Evolutionary conservation across 78 protist species (phyloP).

Genomic region (Polysphondylium violaceum): DNA sequence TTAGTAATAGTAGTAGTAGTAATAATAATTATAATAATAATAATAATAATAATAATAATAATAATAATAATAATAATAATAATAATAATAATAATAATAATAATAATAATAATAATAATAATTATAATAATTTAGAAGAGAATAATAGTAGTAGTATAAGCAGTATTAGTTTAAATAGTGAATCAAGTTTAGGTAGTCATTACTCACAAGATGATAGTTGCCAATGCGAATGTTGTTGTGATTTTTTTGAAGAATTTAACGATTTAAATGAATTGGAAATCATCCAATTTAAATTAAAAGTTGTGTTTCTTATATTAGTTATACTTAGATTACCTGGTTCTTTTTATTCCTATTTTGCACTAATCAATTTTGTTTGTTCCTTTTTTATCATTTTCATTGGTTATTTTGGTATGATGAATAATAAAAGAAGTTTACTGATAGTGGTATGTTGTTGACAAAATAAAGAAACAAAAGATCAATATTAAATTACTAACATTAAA

Average conservation of each 20-base stretch:
- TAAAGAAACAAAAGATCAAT: background rate
- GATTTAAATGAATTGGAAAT: background rate
- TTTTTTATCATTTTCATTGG: conserved; percentile 15
- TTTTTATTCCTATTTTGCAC: conserved; percentile 9
- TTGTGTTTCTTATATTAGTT: background rate
- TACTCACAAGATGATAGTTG: background rate
- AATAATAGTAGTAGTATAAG: too few relatives aligned
- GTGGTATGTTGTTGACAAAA: background rate
- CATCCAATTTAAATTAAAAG: background rate
- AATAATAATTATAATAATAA: background rate
- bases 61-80: conserved; percentile 9
- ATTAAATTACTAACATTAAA: background rate
- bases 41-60: conserved; percentile 25
- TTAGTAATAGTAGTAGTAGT: conserved; percentile 5
- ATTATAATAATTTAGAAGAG: background rate
- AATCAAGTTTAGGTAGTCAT: background rate
- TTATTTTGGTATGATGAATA: background rate
- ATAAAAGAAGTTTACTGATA: conserved; percentile 10
- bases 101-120: background rate
- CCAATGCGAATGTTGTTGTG: background rate
- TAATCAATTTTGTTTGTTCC: background rate
- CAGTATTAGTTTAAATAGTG: too few relatives aligned
- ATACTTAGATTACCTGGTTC: conserved; percentile 8
- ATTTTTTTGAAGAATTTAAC: background rate
- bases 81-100: conserved; percentile 3